Base-by-base conservation (phyloP, 768 basidiomycete species). In the Rhizopogon vesiculosus region DNA sequence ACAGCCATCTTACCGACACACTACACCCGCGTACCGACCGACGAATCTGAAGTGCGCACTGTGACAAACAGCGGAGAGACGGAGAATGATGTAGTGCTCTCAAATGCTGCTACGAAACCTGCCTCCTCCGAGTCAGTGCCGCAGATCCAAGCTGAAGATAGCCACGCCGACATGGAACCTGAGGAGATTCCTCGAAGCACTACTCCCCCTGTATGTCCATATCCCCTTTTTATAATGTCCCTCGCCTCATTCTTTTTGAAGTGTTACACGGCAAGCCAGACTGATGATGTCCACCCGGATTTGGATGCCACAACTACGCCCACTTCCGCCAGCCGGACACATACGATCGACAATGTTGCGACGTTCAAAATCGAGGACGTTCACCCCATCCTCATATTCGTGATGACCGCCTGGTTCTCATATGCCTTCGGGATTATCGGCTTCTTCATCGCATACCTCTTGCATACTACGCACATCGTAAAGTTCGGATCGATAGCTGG, bases 371-470 rank as follows among this genome's bases (percentile, higher is more conserved):
- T 97, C 68, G 87, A 98, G 60, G 94, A 96, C 56, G 88, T 93
- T 56, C 84, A 98, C 39, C 93, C 94, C 4, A 66, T 83, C 62
- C 71, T 82, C 71, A 69, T 84, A 16, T 95, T 93, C 72, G 64
- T 83, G 59, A 76, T 83, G 73, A 93, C 90, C 70, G 68, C 88
- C 53, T 81, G 94, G 74, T 85, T 92, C 55, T 94, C 93, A 8
- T 89, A 89, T 74, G 93, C 93, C 74, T 98, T 98, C 86, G 94
- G 98, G 73, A 94, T 98, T 70, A 81, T 96, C 64, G 95, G 91
- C 52, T 93, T 91, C 78, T 70, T 89, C 56, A 81, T 98, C 73
- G 96, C 94, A 1, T 96, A 93, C 65, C 85, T 98, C 62, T 84
- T 98, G 2, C 88, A 90, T 72, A 86, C 86, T 16, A 88, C 93